Evolutionary conservation across 257 asterid species (phyloP), one percentile per base, ranked within the genome.

Genomic region (Coffea eugenioides): DNA sequence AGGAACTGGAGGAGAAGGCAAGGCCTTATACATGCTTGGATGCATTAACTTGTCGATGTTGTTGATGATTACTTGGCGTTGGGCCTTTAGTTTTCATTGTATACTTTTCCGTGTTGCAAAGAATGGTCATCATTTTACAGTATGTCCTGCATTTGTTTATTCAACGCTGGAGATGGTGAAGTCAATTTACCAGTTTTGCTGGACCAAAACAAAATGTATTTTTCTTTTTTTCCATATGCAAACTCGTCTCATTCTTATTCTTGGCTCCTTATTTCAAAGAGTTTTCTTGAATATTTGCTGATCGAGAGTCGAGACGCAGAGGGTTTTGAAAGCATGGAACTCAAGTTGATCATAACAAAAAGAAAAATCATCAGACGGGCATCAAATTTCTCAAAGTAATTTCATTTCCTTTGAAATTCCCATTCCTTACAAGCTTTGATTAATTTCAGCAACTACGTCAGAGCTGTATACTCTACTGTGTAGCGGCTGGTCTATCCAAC

Each of bases 21-120:
- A 92, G 85, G 74, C 99, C 98, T 9, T 94, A 88, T 82, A 92
- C 95, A 6, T 96, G 98, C 87, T 45, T 45, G 36, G 97, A 96
- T 64, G 84, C 89, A 66, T 73, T 91, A 77, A 83, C 89, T 31
- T 95, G 98, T 48, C 97, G 97, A 66, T 93, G 99, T 87, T 96
- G 98, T 87, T 91, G 88, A 81, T 87, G 68, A 79, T 51, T 25
- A 71, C 46, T 65, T 31, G 34, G 34, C 34, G 34, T 57, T 2
- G 8, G 52, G 14, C 27, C 48, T 61, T 70, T 76, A 79, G 51
- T 71, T 65, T 46, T 34, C 13, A 77, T 41, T 49, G 13, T 71
- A 48, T 8, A 34, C 1, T 34, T 27, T 34, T 66, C 46, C 39
- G 11, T 12, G 27, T 46, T 45, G 14, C 27, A n/a, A 23, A 39